phyloP scores from a whole-genome alignment of 805 yeast genomes.

The Brettanomyces custersianus region DNA sequence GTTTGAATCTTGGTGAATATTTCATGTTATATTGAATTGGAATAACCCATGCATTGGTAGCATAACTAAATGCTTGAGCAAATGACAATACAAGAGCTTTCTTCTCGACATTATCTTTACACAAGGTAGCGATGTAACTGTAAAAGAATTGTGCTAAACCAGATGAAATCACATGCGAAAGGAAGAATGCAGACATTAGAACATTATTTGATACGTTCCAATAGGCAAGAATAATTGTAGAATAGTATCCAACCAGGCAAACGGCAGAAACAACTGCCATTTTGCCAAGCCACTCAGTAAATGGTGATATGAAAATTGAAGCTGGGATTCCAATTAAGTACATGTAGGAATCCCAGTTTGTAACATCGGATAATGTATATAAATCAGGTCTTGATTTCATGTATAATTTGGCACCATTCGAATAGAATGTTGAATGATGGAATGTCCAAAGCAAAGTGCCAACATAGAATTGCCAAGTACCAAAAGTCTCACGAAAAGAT shows the following conservation, averaged over 20 bases:
- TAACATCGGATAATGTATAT: constrained; percentile 9
- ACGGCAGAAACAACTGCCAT: constrained; percentile 6
- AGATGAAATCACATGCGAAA: constrained; percentile 12
- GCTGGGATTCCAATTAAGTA: constrained; percentile 10
- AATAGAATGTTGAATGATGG: constrained; percentile 28
- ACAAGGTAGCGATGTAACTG: constrained; percentile 14
- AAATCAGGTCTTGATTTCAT: constrained; percentile 11
- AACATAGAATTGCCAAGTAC: constrained; percentile 30
- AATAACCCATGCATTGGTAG: constrained; percentile 13
- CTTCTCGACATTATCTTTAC: constrained; percentile 15
- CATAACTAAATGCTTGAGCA: constrained; percentile 12
- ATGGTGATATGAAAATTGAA: constrained; percentile 23
- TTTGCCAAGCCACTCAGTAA: constrained; percentile 31
- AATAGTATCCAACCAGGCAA: constrained; percentile 5
- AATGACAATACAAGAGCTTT: constrained; percentile 13
- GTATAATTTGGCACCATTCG: constrained; percentile 19
- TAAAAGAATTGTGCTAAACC: constrained; percentile 14
- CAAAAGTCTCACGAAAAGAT: constrained; percentile 33
- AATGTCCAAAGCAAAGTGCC: constrained; percentile 15
- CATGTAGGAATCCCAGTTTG: constrained; percentile 12
- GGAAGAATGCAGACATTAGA: constrained; percentile 35
- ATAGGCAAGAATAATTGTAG: constrained; percentile 8
- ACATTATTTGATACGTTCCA: constrained; percentile 9
- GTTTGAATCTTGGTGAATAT: constrained; percentile 9
- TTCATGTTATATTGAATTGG: constrained; percentile 14